A percentile compares a stretch with the other conserved stretches of the same genome.
These are phyloP conservation scores for Clavispora santaluciae DNA, from an alignment of 805 yeast species.

Conservation along the genomic window DNA sequence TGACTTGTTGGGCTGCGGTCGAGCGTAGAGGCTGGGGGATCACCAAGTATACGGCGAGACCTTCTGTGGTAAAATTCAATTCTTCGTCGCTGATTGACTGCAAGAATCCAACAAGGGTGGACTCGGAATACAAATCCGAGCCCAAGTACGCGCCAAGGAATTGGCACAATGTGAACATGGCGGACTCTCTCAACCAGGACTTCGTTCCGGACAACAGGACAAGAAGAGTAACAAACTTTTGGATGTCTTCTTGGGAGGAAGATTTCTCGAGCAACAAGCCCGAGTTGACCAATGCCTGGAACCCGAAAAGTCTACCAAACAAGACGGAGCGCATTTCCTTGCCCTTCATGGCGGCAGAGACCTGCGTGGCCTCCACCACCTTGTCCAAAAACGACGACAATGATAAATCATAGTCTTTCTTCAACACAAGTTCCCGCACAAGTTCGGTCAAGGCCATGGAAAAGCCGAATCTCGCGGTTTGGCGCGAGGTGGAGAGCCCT, in stretches of 20 bases:
- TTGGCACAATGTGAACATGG: conserved; percentile 64
- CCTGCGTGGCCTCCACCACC: conserved; percentile 32
- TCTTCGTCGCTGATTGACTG: conserved; percentile 45
- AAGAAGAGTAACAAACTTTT: conserved; percentile 43
- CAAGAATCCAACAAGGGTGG: conserved; percentile 30
- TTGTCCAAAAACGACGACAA: conserved; percentile 33
- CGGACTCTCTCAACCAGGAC: conserved; percentile 83
- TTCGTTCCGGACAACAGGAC: conserved; percentile 59
- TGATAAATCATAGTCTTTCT: conserved; percentile 26
- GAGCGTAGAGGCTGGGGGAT: conserved; percentile 34
- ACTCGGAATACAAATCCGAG: conserved; percentile 11
- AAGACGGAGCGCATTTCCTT: conserved; percentile 74
- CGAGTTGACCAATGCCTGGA: conserved; percentile 64
- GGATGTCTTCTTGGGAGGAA: conserved; percentile 17
- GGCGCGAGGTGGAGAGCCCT: conserved; percentile 79
- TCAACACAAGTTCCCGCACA: conserved; percentile 29
- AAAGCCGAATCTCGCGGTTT: conserved; percentile 81
- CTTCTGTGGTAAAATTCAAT: conserved; percentile 69
- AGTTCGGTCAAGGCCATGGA: conserved; percentile 82
- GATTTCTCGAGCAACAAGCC: conserved; percentile 20
- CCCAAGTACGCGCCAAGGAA: conserved; percentile 24
- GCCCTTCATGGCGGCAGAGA: conserved; percentile 52
- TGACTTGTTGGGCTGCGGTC: conserved; percentile 10
- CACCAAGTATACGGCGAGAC: conserved; percentile 64
- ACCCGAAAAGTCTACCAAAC: conserved; percentile 82